Evolutionary conservation across 352 stramenopile genomes (phyloP).

Genomic region (Phytopythium cucurbitacearum): DNA sequence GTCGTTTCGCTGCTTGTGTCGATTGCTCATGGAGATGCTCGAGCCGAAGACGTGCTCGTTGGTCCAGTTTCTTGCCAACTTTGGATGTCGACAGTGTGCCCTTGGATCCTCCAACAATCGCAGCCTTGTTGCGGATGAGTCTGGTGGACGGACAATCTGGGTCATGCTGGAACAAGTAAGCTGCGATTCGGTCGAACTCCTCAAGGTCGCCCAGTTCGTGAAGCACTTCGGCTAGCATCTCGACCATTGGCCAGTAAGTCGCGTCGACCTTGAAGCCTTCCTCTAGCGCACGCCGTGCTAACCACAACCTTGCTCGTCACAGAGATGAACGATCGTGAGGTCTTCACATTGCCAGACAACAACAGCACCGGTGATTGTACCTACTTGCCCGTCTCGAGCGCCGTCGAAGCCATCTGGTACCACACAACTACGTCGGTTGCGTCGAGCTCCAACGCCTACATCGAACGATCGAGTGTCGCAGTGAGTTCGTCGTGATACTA

Average conservation of each 20-base stretch:
- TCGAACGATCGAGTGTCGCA: background rate
- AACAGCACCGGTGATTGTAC: background rate
- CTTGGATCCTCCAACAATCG: background rate
- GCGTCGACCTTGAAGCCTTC: slow-evolving; percentile 49
- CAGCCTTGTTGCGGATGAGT: slow-evolving; percentile 19
- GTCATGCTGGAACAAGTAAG: slow-evolving; percentile 40
- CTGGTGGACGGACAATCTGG: slow-evolving; percentile 31
- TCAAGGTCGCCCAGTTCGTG: slow-evolving; percentile 42
- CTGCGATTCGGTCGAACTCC: slow-evolving; percentile 40
- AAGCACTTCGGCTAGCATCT: slow-evolving; percentile 56
- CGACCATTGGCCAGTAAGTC: slow-evolving; percentile 61
- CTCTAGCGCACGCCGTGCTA: slow-evolving; percentile 53
- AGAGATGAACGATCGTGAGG: too few species aligned
- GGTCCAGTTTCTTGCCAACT: background rate
- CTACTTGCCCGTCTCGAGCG: slow-evolving; percentile 53
- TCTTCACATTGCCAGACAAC: too few species aligned
- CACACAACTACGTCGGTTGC: slow-evolving; percentile 74
- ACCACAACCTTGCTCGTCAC: slow-evolving; percentile 32
- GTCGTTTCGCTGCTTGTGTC: slow-evolving; percentile 18
- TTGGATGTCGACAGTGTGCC: too few species aligned
- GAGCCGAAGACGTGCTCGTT: slow-evolving; percentile 13
- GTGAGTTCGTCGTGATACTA: too few species aligned
- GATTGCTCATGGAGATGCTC: slow-evolving; percentile 19
- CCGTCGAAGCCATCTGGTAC: slow-evolving; percentile 59
- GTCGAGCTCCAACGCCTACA: slow-evolving; percentile 49